Base-by-base conservation (phyloP, 345 rosid genomes). In the Erodium maritimum region DNA sequence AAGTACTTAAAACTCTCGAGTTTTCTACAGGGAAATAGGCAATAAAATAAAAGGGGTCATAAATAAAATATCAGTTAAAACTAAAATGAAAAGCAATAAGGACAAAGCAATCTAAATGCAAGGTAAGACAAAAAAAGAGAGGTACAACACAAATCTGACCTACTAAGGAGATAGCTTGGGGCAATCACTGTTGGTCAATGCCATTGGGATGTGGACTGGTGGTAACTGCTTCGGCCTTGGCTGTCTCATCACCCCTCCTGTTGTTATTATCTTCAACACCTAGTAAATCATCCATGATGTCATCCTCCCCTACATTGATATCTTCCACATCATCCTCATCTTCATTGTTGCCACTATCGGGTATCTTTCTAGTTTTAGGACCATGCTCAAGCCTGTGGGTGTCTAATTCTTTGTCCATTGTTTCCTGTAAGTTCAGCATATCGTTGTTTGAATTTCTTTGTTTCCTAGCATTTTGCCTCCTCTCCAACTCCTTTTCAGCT, bases 331-430 rank as follows among this genome's bases (percentile, higher is more conserved):
- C 93, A 20, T 88, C 98, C 59, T 93, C 97, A 12, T 87, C 95
- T 29, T 82, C 91, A 1, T 78, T 84, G 70, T 73, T 77, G 69
- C 76, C 69, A 62, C 81, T 77, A 65, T 82, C 88, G 0, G 84
- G 96, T 19, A 93, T 83, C 74, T 83, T 89, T 72, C 97, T 87
- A 25, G 76, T 79, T 82, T 87, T 93, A 17, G 91, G 99, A 60
- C 99, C 99, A 50, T 93, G 94, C 82, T 93, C 95, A 62, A 93
- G 86, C 79, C 90, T 74, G 67, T 89, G 99, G 18, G 77, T 79
- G 59, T 93, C 99, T 70, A 93, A 70, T 62, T 93, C 99, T 67
- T 85, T 85, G 82, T 93, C 97, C 97, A 93, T 93, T 0, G 97
- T 87, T 72, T 93, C 97, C 73, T 93, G 99, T 58, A 89, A 76